Percentiles rank a stretch among this genome's conserved stretches.
phyloP scores from a whole-genome alignment of 306 rosid genomes.

The Cicer arietinum region DNA sequence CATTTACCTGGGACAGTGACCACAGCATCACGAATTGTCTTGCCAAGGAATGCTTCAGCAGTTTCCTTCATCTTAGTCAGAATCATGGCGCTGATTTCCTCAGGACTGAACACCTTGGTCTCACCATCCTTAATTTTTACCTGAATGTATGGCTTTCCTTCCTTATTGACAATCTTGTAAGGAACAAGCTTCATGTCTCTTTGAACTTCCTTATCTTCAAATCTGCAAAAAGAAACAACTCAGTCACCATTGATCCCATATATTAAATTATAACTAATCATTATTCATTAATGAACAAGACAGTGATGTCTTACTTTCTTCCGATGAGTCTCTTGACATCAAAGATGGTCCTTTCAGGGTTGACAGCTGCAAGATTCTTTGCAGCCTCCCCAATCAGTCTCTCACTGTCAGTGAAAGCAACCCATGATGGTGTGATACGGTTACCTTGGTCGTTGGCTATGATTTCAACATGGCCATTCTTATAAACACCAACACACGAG shows the following conservation, averaged over 20 bases:
- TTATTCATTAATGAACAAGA: not conserved
- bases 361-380: slow-evolving; percentile 96
- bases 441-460: slow-evolving; percentile 99
- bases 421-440: slow-evolving; percentile 99
- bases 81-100: slow-evolving; percentile 94
- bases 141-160: slow-evolving; percentile 95
- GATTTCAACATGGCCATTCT: slow-evolving; percentile 97
- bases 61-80: slow-evolving; percentile 96
- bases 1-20: slow-evolving; percentile 92
- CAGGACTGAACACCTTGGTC: slow-evolving; percentile 97
- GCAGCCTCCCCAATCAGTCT: slow-evolving; percentile 99
- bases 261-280: not conserved
- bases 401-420: slow-evolving; percentile 83
- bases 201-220: slow-evolving; percentile 91
- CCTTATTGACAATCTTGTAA: slow-evolving; percentile 93
- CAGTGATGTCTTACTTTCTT: slow-evolving; percentile 67
- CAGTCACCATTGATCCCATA: slow-evolving; percentile 24
- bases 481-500: slow-evolving; percentile 98
- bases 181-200: slow-evolving; percentile 89
- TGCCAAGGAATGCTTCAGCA: slow-evolving; percentile 96
- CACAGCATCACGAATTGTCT: slow-evolving; percentile 87
- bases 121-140: slow-evolving; percentile 90
- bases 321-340: slow-evolving; percentile 98
- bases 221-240: slow-evolving; percentile 54
- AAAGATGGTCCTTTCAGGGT: slow-evolving; percentile 91